Base-by-base conservation (phyloP, 2,329 filamentous ascomycete species). In the Colletotrichum higginsianum region DNA sequence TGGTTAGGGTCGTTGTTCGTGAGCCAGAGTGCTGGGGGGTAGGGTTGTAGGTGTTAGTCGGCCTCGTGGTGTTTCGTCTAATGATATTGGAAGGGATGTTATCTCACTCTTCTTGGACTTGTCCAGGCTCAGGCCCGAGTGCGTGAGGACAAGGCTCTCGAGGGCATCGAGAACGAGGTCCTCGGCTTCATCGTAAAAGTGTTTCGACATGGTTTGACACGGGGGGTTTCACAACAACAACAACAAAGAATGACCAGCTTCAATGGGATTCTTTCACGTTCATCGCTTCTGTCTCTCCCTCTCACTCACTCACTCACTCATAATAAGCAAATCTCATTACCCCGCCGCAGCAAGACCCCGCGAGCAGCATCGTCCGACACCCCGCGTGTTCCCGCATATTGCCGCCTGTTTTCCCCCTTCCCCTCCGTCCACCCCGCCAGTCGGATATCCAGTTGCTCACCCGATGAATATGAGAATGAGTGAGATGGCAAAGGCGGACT, bases 121-220 rank as follows among this genome's bases (percentile, higher is more conserved):
- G 23, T 82, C 82, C 79, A 80, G 88, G 78, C 86, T 86, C 15
- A 98, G 85, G 0, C 95, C 96, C 5, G 58, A 53, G 9, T 67
- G 57, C 3, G 52, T 56, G 21, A 71, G 18, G 5, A 58, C 65
- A 16, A 71, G 15, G n/a, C 57, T 47, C 52, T 72, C 69, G 38
- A 72, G 65, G 38, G 69, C 69, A 46, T 69, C 69, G 18, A 72
- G 69, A n/a, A 64, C 58, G 16, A 72, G 68, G 64, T 58, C 55
- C 35, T 71, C 68, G 21, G 68, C 68, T 63, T 71, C 64, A n/a
- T 68, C 68, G 52, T 71, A 71, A 30, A 68, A 68, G 58, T 71
- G 68, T 9, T 58, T 61, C 6, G 65, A 57, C 68, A 71, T 71
- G 7, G 30, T 30, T 50, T 62, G 26, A 23, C 15, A 46, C n/a